Evolutionary conservation across 2,329 filamentous ascomycete genomes (phyloP).

Genomic region (Orbilia ellipsospora): DNA sequence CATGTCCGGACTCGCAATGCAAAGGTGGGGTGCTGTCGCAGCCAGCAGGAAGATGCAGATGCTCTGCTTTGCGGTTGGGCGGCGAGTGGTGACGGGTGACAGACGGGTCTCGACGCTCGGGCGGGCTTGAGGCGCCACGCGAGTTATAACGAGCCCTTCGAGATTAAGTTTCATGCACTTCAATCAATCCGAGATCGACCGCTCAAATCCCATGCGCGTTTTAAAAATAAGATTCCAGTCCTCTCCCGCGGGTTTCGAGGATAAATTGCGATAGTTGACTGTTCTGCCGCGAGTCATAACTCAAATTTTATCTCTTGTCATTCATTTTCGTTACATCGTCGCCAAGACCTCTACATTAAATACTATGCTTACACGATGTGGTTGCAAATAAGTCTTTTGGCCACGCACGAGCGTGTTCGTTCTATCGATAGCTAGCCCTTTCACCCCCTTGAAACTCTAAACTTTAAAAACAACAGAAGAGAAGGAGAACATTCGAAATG

Average conservation of each 20-base stretch:
- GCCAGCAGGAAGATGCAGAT: conserved; percentile 31
- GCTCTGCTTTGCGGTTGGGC: neutral
- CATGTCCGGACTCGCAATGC: conserved; percentile 21
- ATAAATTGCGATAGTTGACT: no score
- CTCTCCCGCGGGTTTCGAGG: neutral
- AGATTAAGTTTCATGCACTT: conserved; percentile 33
- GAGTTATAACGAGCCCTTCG: conserved; percentile 52
- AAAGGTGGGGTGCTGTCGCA: neutral
- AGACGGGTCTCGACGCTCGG: no score
- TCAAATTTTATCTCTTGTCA: neutral
- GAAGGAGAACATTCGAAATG: conserved; percentile 11
- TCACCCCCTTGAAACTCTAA: conserved; percentile 1
- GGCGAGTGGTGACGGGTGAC: neutral
- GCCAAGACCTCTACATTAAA: neutral
- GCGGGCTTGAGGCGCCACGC: conserved; percentile 41
- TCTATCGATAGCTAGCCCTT: conserved; percentile 32
- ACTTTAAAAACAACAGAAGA: neutral
- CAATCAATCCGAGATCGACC: conserved; percentile 5
- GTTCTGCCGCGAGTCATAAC: no score
- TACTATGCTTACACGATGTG: neutral
- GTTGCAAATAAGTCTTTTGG: conserved; percentile 6
- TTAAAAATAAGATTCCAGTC: neutral
- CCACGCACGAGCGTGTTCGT: conserved; percentile 23
- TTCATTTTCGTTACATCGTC: neutral
- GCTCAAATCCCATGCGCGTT: neutral